These are phyloP conservation scores for Phytophthora brassicae DNA, from an alignment of 352 stramenopile species.

Conservation along the genomic window DNA sequence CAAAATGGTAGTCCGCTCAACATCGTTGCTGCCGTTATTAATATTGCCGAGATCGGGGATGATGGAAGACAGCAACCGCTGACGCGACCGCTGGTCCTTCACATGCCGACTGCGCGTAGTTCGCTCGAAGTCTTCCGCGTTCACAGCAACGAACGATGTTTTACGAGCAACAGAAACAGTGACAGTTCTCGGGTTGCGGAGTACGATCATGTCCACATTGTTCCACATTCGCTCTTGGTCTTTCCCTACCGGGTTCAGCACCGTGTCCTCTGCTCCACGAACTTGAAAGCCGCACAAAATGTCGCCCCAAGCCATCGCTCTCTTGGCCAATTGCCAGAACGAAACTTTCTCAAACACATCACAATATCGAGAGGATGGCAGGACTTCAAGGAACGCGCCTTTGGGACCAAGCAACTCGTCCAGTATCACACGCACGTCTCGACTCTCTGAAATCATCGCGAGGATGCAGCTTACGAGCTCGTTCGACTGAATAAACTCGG, in stretches of 20 bases:
- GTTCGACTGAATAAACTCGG: slow-evolving; percentile 90
- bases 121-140: slow-evolving; percentile 52
- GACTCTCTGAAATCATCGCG: slow-evolving; percentile 87
- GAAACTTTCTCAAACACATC: slow-evolving; percentile 49
- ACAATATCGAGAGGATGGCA: slow-evolving; percentile 65
- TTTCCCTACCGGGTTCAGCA: slow-evolving; percentile 82
- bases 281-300: slow-evolving; percentile 82
- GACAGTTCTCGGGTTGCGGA: slow-evolving; percentile 40
- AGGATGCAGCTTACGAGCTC: slow-evolving; percentile 85
- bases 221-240: slow-evolving; percentile 42
- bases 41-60: slow-evolving; percentile 46
- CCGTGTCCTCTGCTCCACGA: slow-evolving; percentile 44
- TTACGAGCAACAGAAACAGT: slow-evolving; percentile 23
- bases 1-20: slow-evolving; percentile 33
- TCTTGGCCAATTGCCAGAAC: slow-evolving; percentile 81
- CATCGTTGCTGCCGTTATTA: slow-evolving; percentile 18
- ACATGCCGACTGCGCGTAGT: slow-evolving; percentile 45
- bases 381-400: slow-evolving; percentile 76
- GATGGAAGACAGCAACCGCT: slow-evolving; percentile 57
- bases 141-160: slow-evolving; percentile 17
- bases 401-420: slow-evolving; percentile 72
- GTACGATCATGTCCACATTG: slow-evolving; percentile 65
- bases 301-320: slow-evolving; percentile 54
- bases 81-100: slow-evolving; percentile 49
- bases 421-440: slow-evolving; percentile 79